These are phyloP conservation scores for Salmacisia buchloeana DNA, from an alignment of 1,284 basidiomycete species.

Conservation along the genomic window DNA sequence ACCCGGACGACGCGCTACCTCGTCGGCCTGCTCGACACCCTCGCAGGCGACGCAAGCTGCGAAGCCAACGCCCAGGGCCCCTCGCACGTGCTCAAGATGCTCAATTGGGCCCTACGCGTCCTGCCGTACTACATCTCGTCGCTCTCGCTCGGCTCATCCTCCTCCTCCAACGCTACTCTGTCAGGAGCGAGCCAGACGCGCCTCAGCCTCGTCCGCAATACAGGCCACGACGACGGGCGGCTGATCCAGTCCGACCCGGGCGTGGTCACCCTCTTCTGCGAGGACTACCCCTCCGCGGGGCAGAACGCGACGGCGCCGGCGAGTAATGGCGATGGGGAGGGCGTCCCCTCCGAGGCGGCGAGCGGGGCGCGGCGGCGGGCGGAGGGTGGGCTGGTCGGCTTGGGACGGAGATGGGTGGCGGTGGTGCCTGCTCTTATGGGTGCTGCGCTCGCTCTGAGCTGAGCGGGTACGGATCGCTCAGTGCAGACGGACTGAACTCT, in stretches of 20 bases:
- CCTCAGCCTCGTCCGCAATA: slow-evolving; percentile 21
- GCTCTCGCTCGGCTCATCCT: neutral
- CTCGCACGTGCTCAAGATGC: slow-evolving; percentile 35
- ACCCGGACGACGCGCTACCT: slow-evolving; percentile 30
- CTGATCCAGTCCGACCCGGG: slow-evolving; percentile 34
- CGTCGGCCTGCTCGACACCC: slow-evolving; percentile 29
- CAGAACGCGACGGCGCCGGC: slow-evolving; percentile 22
- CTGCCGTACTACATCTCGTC: slow-evolving; percentile 18
- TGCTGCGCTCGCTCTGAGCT: too few species aligned
- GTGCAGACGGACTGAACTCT: too few species aligned
- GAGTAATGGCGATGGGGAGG: slow-evolving; percentile 10
- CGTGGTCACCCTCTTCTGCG: slow-evolving; percentile 32
- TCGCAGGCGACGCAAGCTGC: slow-evolving; percentile 24
- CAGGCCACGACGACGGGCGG: slow-evolving; percentile 30
- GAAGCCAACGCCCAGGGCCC: slow-evolving; percentile 33
- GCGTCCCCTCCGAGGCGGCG: neutral
- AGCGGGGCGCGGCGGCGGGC: too few species aligned
- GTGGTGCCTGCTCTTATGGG: too few species aligned
- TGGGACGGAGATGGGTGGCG: too few species aligned
- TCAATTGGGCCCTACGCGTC: slow-evolving; percentile 32
- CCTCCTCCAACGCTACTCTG: slow-evolving; percentile 17
- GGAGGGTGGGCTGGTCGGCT: too few species aligned
- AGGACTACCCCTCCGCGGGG: slow-evolving; percentile 36
- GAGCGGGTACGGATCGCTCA: too few species aligned
- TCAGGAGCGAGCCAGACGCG: too few species aligned